These are phyloP conservation scores for Choiromyces venosus DNA, from an alignment of 495 filamentous ascomycete species.

Conservation along the genomic window DNA sequence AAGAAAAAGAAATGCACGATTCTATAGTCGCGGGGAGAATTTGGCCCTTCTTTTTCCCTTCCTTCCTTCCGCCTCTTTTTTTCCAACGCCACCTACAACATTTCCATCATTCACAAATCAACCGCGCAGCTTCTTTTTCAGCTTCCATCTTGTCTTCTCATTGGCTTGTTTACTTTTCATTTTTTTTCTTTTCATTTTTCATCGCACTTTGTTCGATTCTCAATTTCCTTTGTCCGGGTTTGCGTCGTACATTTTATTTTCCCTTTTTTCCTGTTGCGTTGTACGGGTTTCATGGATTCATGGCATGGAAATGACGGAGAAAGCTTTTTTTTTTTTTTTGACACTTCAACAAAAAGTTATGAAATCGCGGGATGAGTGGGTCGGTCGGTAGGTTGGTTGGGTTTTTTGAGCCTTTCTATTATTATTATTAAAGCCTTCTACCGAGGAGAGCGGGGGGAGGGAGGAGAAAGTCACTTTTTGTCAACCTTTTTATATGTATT, in stretches of 20 bases:
- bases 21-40: constrained; percentile 21
- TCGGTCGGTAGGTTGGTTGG: not conserved
- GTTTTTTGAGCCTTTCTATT: not conserved
- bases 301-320: constrained; percentile 4
- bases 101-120: not conserved
- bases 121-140: not conserved
- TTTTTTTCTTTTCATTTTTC: not conserved
- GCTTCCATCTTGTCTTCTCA: not conserved
- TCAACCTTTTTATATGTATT: not conserved
- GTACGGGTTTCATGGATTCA: constrained; percentile 4
- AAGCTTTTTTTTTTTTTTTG: not conserved
- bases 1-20: constrained; percentile 42
- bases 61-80: no score
- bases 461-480: not conserved
- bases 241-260: not conserved
- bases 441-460: not conserved
- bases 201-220: not conserved
- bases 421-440: not conserved
- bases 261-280: not conserved
- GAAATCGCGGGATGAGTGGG: not conserved
- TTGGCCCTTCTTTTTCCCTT: not conserved
- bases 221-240: not conserved
- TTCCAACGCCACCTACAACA: not conserved
- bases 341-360: not conserved
- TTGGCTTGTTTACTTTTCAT: not conserved